Conservation (phyloP, 2,329 filamentous ascomycete species). For the Keithomyces neogunnii region DNA sequence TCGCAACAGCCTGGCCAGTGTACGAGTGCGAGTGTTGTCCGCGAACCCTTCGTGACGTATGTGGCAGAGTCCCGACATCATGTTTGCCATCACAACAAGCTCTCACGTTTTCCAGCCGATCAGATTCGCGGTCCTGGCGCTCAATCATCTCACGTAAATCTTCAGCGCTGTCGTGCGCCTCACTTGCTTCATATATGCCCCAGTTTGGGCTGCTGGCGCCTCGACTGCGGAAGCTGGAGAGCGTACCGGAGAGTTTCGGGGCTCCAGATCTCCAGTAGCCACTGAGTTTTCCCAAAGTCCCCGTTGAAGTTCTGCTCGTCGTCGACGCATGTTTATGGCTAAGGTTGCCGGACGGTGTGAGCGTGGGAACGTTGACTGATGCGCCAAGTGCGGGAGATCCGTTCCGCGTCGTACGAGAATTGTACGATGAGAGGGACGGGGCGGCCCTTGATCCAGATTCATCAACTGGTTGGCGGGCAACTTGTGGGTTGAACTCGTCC, state of each 20-base stretch:
- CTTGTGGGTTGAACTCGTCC: constrained; percentile 74
- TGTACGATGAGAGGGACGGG: constrained; percentile 70
- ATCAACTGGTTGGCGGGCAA: constrained; percentile 24
- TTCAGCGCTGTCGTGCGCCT: constrained; percentile 70
- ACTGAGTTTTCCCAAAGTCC: constrained; percentile 51
- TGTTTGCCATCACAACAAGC: constrained; percentile 97
- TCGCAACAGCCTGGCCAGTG: constrained; percentile 25
- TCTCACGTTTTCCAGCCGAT: constrained; percentile 85
- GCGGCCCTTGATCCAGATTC: constrained; percentile 43
- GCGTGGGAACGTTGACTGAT: constrained; percentile 45
- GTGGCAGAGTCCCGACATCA: constrained; percentile 56
- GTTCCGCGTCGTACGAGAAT: constrained; percentile 62
- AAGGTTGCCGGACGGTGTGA: constrained; percentile 39
- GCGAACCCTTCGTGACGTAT: constrained; percentile 36
- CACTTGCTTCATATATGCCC: constrained; percentile 51
- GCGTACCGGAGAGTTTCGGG: constrained; percentile 36
- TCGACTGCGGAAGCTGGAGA: constrained; percentile 46
- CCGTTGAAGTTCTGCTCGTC: constrained; percentile 24
- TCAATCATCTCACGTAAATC: constrained; percentile 75
- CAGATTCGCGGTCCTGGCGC: constrained; percentile 65
- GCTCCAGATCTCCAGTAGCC: constrained; percentile 47
- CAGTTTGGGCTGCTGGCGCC: constrained; percentile 33
- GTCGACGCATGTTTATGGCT: constrained; percentile 19
- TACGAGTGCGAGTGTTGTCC: constrained; percentile 27
- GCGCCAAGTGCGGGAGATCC: constrained; percentile 48